Conservation (phyloP, 192 early-diverging fungal species). For the Funneliformis mosseae region DNA sequence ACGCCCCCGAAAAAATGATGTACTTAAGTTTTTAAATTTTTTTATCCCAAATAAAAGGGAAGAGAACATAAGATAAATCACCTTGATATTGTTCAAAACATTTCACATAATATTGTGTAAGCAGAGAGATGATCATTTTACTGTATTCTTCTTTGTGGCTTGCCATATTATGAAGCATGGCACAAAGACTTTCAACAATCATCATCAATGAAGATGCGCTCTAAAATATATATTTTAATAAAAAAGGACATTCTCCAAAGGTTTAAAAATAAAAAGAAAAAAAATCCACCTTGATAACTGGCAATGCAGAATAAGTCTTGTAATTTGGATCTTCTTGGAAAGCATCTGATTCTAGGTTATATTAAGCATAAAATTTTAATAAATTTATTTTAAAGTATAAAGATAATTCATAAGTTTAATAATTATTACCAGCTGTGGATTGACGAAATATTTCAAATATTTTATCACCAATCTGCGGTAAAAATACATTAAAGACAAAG, state of each 20-base stretch:
- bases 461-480: conserved; percentile 85
- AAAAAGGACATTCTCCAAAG: background rate
- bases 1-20: background rate
- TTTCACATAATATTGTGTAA: conserved; percentile 72
- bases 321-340: conserved; percentile 54
- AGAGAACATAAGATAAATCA: conserved; percentile 30
- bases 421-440: conserved; percentile 60
- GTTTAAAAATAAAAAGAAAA: background rate
- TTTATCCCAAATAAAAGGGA: conserved; percentile 7
- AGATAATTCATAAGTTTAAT: background rate
- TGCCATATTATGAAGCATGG: conserved; percentile 63
- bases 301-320: conserved; percentile 59
- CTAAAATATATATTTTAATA: conserved; percentile 38
- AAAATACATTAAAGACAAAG: conserved; percentile 77
- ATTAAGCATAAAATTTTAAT: background rate
- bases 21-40: conserved; percentile 20
- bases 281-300: conserved; percentile 66
- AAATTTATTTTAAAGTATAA: background rate
- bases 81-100: conserved; percentile 59
- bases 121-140: conserved; percentile 66
- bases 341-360: conserved; percentile 43
- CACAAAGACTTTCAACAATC: conserved; percentile 66
- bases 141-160: conserved; percentile 72
- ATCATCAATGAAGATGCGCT: conserved; percentile 62
- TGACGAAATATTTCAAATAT: conserved; percentile 72